Conservation (phyloP, 805 yeast species). For the Ogataea methylovora region DNA sequence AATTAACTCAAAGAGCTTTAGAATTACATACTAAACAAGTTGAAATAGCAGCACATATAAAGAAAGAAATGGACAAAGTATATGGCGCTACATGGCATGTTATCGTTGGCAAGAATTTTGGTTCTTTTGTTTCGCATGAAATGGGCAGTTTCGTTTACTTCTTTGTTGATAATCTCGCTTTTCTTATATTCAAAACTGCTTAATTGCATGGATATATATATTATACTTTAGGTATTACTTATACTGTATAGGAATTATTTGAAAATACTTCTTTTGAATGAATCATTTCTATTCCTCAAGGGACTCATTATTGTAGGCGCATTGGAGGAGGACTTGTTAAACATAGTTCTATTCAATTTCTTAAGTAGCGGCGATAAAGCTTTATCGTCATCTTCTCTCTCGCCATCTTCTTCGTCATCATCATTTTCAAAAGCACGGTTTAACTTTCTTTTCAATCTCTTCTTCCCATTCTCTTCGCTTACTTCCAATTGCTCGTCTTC, state of each 20-base stretch:
- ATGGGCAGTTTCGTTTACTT: conserved; percentile 66
- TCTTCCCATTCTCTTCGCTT: no score
- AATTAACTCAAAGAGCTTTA: conserved; percentile 20
- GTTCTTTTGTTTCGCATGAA: conserved; percentile 71
- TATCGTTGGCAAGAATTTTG: conserved; percentile 72
- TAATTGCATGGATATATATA: conserved; percentile 15
- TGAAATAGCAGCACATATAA: conserved; percentile 59
- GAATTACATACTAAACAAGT: conserved; percentile 31
- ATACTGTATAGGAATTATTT: conserved; percentile 1
- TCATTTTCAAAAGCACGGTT: neutral
- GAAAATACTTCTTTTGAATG: conserved; percentile 13
- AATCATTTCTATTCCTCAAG: conserved; percentile 13
- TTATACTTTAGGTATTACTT: neutral
- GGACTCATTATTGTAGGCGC: conserved; percentile 13
- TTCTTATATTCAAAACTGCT: conserved; percentile 63
- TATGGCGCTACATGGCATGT: conserved; percentile 78
- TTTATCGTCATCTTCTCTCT: conserved; percentile 2
- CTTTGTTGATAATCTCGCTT: conserved; percentile 62
- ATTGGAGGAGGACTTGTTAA: neutral
- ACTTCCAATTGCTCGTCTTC: no score
- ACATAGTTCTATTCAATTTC: neutral
- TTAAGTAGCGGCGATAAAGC: neutral
- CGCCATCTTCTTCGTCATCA: conserved; percentile 5
- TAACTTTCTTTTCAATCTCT: no score
- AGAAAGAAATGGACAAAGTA: conserved; percentile 54